Evolutionary conservation across 2,329 filamentous ascomycete species (phyloP), one percentile per base, ranked within the genome.

Genomic region (Eutypa lata): DNA sequence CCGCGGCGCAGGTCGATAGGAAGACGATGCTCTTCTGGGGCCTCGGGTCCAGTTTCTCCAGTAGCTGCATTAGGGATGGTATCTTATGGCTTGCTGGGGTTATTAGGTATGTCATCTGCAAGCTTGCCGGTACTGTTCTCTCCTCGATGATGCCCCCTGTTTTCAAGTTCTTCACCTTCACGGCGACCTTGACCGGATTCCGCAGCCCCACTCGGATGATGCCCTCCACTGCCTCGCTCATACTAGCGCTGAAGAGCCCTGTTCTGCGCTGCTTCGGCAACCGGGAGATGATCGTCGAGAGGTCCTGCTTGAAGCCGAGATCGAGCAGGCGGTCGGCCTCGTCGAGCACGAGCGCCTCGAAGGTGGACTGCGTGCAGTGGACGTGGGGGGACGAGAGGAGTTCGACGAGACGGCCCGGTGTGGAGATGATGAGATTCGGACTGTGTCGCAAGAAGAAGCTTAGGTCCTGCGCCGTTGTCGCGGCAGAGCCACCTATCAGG

Each of bases 191-290:
- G 63, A 97, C 92, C 0, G 94, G 94, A 70, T 99, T 97, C 37
- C 94, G 82, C 59, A 97, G 75, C 19, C 94, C 94, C 7, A 97
- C 91, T 35, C 92, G 83, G 49, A 99, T 91, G 51, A 99, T 88
- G 67, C 97, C 90, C 57, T 92, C 87, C 1, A 99, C 90, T 2
- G 94, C 94, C 67, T 97, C 94, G 62, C 89, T 94, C n/a, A 99
- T 89, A 64, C 89, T 95, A 13, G 94, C 94, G 65, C 91, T 96
- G 73, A 97, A 99, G 0, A 99, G 76, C 0, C 94, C 94, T 0
- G 94, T 99, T 47, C 94, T 82, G 49, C 94, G 81, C 69, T 99
- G 94, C 67, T 99, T 99, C 0, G 94, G 94, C 6, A 99, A 74
- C 16, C 89, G 82, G 0, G 84, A 83, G 21, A 99, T 75, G 40